phyloP scores from a whole-genome alignment of 2,329 filamentous ascomycete species.

The Lasiodiplodia theobromae region DNA sequence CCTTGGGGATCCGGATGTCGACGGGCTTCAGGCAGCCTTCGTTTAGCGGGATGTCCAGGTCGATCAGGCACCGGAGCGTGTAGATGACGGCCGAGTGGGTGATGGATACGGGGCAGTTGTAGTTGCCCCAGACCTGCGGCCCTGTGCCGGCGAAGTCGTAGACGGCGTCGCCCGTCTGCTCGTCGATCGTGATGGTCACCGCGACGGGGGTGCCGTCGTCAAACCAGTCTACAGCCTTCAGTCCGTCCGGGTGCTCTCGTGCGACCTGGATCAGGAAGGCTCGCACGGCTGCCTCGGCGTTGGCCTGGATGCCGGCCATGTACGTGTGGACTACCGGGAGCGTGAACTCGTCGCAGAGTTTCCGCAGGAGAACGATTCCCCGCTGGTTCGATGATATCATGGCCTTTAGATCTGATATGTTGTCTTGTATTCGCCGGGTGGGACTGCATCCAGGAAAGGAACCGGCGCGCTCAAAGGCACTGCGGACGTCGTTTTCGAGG shows the following conservation, averaged over 20 bases:
- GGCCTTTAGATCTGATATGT: conserved; percentile 47
- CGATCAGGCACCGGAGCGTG: conserved; percentile 46
- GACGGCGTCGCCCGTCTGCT: conserved; percentile 41
- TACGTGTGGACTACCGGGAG: conserved; percentile 47
- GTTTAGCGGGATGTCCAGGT: conserved; percentile 49
- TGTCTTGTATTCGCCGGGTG: conserved; percentile 43
- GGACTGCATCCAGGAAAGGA: conserved; percentile 37
- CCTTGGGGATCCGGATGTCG: conserved; percentile 43
- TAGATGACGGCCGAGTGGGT: conserved; percentile 50
- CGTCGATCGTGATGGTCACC: conserved; percentile 44
- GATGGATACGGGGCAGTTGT: conserved; percentile 48
- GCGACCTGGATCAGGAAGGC: conserved; percentile 72
- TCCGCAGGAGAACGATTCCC: conserved; percentile 44
- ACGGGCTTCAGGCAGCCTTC: conserved; percentile 49
- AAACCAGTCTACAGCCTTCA: conserved; percentile 42
- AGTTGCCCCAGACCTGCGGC: conserved; percentile 45
- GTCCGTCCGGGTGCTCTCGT: conserved; percentile 48
- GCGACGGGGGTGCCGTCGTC: conserved; percentile 49
- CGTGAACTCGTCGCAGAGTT: conserved; percentile 46
- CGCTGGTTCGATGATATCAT: conserved; percentile 45
- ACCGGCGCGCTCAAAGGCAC: conserved; percentile 39
- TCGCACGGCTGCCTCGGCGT: conserved; percentile 68
- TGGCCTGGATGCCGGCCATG: conserved; percentile 50
- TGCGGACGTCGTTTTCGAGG: conserved; percentile 43
- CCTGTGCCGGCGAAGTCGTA: conserved; percentile 51